Base-by-base conservation (phyloP, 2,329 filamentous ascomycete genomes). In the Diplodia sapinea region DNA sequence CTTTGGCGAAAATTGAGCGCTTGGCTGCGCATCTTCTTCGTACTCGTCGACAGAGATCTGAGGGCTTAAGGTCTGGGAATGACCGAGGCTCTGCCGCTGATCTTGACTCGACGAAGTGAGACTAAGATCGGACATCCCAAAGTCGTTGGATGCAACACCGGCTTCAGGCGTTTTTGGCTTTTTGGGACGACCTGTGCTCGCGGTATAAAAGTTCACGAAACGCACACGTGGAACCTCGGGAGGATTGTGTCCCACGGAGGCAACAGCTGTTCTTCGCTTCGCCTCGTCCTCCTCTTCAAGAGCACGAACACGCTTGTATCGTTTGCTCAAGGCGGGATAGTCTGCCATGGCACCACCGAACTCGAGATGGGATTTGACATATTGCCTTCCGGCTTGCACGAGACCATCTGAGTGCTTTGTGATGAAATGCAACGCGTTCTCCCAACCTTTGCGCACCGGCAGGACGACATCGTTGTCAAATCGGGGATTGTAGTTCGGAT, bases 121-220 rank as follows among this genome's bases (percentile, higher is more conserved):
- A 62, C 59, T 67, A 15, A 61, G 54, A 36, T 61, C 31, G 11
- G 64, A 66, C 40, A 66, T 55, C 3, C 64, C 64, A 51, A 50
- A 40, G 17, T 57, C 54, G 6, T 20, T 31, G 11, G 40, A 33
- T 5, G 29, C 20, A 12, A 56, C 43, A 29, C 54, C 52, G 6
- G 59, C 11, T 52, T 36, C 2, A 6, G 79, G 78, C 72, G 91
- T 75, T 68, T 80, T 80, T 6, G 78, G 76, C 70, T 79, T 80
- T 72, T 82, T 93, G 2, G 85, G 84, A 68, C 87, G 84, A 3
- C 93, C 93, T 11, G 90, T 90, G 71, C 91, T 93, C n/a, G 91
- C 86, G 1, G 93, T 96, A 75, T 94, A 97, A 76, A 96, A 97
- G 75, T 97, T 97, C 68, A 92, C 84, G 73, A 97, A 97, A 17